These are phyloP conservation scores for Novymonas esmeraldas DNA, from an alignment of 208 protist genomes.

Conservation along the genomic window DNA sequence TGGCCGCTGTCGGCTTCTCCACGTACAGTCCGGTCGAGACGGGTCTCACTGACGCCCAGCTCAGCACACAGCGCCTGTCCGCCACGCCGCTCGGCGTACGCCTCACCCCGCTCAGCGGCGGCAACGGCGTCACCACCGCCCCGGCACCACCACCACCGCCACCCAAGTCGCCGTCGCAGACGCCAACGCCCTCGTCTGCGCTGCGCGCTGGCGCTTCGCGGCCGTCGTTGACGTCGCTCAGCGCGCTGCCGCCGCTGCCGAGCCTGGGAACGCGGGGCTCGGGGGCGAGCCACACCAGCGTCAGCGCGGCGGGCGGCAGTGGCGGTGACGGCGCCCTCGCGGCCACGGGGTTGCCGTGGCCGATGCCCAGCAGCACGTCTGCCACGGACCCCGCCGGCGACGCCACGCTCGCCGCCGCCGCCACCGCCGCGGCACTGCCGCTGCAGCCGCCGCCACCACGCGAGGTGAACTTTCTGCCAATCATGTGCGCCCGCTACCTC, in stretches of 20 bases:
- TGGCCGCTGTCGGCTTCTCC: slow-evolving; percentile 39
- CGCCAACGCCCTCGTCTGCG: not conserved
- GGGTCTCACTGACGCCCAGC: slow-evolving; percentile 17
- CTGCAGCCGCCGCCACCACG: slow-evolving; percentile 1
- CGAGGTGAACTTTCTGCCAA: slow-evolving; percentile 80
- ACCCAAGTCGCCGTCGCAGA: not conserved
- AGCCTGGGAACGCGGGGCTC: slow-evolving; percentile 3
- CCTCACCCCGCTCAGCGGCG: slow-evolving; percentile 11
- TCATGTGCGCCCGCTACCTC: slow-evolving; percentile 85
- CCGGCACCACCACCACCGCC: not conserved
- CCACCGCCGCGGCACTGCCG: not conserved
- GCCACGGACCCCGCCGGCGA: not conserved
- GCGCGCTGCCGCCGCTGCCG: slow-evolving; percentile 23
- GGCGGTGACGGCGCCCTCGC: not conserved
- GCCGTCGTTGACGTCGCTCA: slow-evolving; percentile 6
- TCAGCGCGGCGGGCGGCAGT: not conserved
- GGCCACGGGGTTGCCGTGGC: not conserved
- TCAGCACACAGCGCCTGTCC: slow-evolving; percentile 15
- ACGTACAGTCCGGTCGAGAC: slow-evolving; percentile 39
- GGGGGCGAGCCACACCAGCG: not conserved
- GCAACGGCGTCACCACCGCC: not conserved
- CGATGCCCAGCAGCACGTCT: not conserved
- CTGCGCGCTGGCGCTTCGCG: not conserved
- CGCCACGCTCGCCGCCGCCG: not conserved
- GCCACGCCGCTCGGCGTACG: slow-evolving; percentile 26